Evolutionary conservation across 768 basidiomycete genomes (phyloP), one percentile per base, ranked within the genome.

Genomic region (Mycena epipterygia): DNA sequence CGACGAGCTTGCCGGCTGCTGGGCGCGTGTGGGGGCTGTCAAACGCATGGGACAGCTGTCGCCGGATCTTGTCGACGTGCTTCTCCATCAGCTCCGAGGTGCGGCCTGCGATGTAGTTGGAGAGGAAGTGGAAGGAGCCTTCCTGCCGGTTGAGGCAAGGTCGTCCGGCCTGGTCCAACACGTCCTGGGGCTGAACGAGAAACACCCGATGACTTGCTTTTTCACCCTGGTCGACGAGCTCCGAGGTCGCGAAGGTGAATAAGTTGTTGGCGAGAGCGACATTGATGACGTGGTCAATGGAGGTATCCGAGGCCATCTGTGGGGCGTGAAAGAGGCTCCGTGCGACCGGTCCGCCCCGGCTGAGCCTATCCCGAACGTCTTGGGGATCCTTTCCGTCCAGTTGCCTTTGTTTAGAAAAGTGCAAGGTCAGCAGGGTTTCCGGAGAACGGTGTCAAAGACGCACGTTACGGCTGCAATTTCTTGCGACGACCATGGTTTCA

Each of bases 281-380:
- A n/a, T n/a, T n/a, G n/a, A n/a, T n/a, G n/a, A n/a, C n/a, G n/a
- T n/a, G n/a, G n/a, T n/a, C n/a, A n/a, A n/a, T n/a, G n/a, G n/a
- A n/a, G n/a, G n/a, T n/a, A n/a, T n/a, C n/a, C n/a, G n/a, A n/a
- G n/a, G n/a, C n/a, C n/a, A n/a, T n/a, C n/a, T n/a, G n/a, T n/a
- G n/a, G n/a, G n/a, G n/a, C n/a, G n/a, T n/a, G n/a, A 46, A 68
- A 68, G 51, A 68, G 59, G n/a, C n/a, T 46, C 5, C 60, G 60
- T 14, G 67, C 29, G 37, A 68, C 53, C 23, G 67, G 67, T 16
- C 66, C 66, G 46, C 39, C n/a, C 39, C 0, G 14, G 21, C 19
- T 14, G 37, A 51, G n/a, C 58, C 46, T 68, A 16, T 29, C 42
- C n/a, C 27, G 51, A 46, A 62, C 27, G 23, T 46, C 60, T 14